Conservation (phyloP, 2,329 filamentous ascomycete genomes). For the Scedosporium boydii region DNA sequence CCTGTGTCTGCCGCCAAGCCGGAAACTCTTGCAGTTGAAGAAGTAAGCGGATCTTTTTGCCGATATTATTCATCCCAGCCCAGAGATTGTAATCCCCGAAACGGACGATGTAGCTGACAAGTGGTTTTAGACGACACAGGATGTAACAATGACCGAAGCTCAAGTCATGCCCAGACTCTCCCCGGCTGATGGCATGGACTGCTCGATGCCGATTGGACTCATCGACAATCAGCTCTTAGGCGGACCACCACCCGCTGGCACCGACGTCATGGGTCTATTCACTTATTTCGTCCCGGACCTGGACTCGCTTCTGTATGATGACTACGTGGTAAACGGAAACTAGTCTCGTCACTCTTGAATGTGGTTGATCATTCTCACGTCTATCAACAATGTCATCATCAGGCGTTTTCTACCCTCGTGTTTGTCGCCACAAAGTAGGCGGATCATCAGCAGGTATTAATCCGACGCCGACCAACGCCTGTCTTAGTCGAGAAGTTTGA, state of each 20-base stretch:
- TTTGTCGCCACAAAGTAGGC: too few species aligned
- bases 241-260: slow-evolving; percentile 12
- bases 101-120: neutral
- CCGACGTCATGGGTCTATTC: slow-evolving; percentile 17
- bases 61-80: neutral
- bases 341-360: too few species aligned
- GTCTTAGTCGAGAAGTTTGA: too few species aligned
- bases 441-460: too few species aligned
- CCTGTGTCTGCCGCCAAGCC: neutral
- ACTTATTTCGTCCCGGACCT: slow-evolving; percentile 15
- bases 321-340: neutral
- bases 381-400: too few species aligned
- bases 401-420: too few species aligned
- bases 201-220: neutral
- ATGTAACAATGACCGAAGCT: neutral
- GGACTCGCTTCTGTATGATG: slow-evolving; percentile 12
- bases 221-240: slow-evolving; percentile 1
- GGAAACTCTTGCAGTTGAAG: neutral
- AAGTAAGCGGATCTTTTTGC: slow-evolving; percentile 10
- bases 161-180: neutral
- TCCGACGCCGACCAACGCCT: too few species aligned
- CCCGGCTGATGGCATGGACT: neutral
- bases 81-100: slow-evolving; percentile 1
- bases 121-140: neutral
- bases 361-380: too few species aligned